Base-by-base conservation (phyloP, 2,329 filamentous ascomycete genomes). In the Didymella lethalis region DNA sequence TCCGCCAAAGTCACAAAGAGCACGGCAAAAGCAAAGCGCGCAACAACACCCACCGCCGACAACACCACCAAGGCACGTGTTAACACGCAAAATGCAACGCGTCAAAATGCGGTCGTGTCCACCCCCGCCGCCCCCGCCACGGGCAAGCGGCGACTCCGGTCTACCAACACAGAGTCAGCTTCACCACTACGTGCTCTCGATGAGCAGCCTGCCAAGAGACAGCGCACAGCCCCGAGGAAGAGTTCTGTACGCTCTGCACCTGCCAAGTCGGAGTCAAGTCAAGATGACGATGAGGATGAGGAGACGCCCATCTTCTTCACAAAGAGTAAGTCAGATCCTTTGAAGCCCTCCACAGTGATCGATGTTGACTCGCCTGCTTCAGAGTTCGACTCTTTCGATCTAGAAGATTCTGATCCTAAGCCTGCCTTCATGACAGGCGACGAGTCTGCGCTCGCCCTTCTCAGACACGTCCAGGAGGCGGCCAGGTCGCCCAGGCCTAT, bases 361-460 rank as follows among this genome's bases (percentile, higher is more conserved):
- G 18, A 34, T 36, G 62, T 66, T 70, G 61, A 70, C 57, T 5
- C 26, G 31, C 14, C 29, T 12, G 7, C 16, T 16, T 14, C 54
- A 70, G 68, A 64, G 31, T 68, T 68, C 57, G 64, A 68, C 52
- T 58, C 55, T n/a, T 64, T 67, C 25, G 43, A 56, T 20, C 44
- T 56, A 36, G 48, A 56, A 1, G 46, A 64, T 16, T 23, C 62
- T 34, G 50, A 59, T 8, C 40, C 56, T 14, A 55, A 62, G 28
- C 47, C 62, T 25, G 54, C 58, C 7, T 66, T 64, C 25, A 38
- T 65, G 25, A 61, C 50, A 25, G 62, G 67, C 45, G 66, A 51
- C 31, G 65, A 66, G 49, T 61, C 62, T 8, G 68, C 68, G 6
- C 46, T 68, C 18, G 68, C 64, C 4, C 63, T 71, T 14, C 68